Evolutionary conservation across 2,329 filamentous ascomycete species (phyloP).

Genomic region (Diaporthe humulicola): DNA sequence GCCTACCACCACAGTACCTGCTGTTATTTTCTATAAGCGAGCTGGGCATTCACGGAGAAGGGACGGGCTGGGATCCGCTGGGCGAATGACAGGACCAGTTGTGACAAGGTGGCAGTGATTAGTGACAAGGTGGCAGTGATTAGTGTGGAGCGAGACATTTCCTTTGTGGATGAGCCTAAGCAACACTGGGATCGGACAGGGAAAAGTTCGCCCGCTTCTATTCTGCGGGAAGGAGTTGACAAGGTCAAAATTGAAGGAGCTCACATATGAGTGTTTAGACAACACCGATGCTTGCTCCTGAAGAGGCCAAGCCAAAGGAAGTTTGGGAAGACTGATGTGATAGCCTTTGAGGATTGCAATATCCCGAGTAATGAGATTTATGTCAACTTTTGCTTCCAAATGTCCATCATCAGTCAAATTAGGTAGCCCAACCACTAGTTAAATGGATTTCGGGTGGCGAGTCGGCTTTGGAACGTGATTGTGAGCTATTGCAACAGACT

Average conservation of each 20-base stretch:
- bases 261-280: background rate
- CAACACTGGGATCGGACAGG: conserved; percentile 2
- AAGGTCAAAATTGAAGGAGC: background rate
- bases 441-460: background rate
- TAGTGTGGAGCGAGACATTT: background rate
- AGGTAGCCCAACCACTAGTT: no score
- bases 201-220: conserved; percentile 1
- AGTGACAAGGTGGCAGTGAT: no score
- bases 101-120: no score
- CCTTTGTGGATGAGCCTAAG: conserved; percentile 1
- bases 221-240: conserved; percentile 6
- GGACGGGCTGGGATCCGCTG: background rate
- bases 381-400: background rate
- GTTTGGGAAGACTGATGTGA: background rate
- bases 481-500: background rate
- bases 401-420: background rate
- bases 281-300: background rate
- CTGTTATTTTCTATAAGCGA: background rate
- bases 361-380: background rate
- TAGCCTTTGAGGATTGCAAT: background rate
- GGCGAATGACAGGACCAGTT: background rate
- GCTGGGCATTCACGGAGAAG: background rate
- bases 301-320: background rate
- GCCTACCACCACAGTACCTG: conserved; percentile 8
- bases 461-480: background rate